Evolutionary conservation across 257 asterid species (phyloP), one percentile per base, ranked within the genome.

Genomic region (Perilla frutescens): DNA sequence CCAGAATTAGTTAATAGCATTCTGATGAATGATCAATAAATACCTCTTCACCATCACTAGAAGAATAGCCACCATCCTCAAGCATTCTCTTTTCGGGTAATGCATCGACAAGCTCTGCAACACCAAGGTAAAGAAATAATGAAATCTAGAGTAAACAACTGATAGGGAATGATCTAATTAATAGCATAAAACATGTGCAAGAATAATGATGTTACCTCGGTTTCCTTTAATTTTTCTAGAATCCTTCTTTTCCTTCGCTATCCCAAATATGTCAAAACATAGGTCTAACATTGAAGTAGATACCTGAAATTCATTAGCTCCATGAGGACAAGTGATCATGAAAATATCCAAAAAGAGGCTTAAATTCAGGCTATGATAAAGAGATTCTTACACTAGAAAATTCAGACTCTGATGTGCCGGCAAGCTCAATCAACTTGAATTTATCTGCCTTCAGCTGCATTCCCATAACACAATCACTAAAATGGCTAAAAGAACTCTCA

Each of bases 351-450:
- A 8, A 43, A 43, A 9, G 2, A 43, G 10, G 26, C 26, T 20
- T 20, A 20, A 43, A 5, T 2, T 9, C 34, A 32, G 13, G 8
- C 20, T 50, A 69, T n/a, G 43, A 76, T 47, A 31, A 67, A 3
- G 6, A 3, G 26, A 36, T 43, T 51, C 91, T 85, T 84, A 94
- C 97, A 73, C 72, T 86, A 56, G 96, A 56, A 75, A 90, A 94
- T 77, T 88, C 99, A 31, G 97, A 80, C 76, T 94, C 99, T 62
- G 98, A 86, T 71, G 97, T 85, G 49, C 98, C 99, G 41, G 97
- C 91, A 55, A 94, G 84, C 74, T 90, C 98, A 55, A 91, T 86
- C 75, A 94, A 73, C 93, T 87, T 94, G 58, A 75, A 66, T 74
- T 86, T 94, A 72, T 94, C 99, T 12, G 85, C 96, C 84, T 91